phyloP scores from a whole-genome alignment of 345 rosid species.

The Stellera chamaejasme region DNA sequence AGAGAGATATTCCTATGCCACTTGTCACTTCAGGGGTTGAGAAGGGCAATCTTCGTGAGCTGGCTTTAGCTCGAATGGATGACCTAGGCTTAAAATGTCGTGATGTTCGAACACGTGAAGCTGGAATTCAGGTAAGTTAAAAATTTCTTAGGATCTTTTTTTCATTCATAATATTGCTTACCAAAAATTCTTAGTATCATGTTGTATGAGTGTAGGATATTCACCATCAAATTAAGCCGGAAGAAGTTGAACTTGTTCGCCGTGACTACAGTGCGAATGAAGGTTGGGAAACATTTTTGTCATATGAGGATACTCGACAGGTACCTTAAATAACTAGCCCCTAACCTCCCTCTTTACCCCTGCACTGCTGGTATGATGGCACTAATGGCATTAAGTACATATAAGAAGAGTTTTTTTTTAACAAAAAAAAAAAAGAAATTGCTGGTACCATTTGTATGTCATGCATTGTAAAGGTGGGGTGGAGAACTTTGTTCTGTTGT shows the following conservation, averaged over 20 bases:
- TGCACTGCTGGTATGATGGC: no score
- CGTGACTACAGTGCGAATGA: slow-evolving; percentile 98
- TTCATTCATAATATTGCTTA: slow-evolving; percentile 1
- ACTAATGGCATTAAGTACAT: no score
- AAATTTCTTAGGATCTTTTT: neutral
- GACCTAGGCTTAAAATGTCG: slow-evolving; percentile 96
- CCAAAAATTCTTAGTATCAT: slow-evolving; percentile 6
- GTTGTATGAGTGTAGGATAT: slow-evolving; percentile 54
- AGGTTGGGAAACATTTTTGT: slow-evolving; percentile 99
- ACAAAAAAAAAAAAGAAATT: no score
- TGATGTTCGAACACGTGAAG: slow-evolving; percentile 97
- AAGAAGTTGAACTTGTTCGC: slow-evolving; percentile 97
- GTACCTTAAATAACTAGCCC: slow-evolving; percentile 25
- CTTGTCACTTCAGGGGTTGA: slow-evolving; percentile 98
- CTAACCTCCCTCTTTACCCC: neutral
- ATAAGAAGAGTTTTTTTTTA: no score
- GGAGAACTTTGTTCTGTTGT: neutral
- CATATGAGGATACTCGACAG: slow-evolving; percentile 95
- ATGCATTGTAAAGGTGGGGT: no score
- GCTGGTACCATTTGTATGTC: neutral
- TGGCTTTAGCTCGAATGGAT: slow-evolving; percentile 96
- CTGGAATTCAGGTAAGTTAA: slow-evolving; percentile 81
- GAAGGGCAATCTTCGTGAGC: slow-evolving; percentile 97
- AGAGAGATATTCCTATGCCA: slow-evolving; percentile 99
- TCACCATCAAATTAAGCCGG: slow-evolving; percentile 92